Evolutionary conservation across 2,329 filamentous ascomycete genomes (phyloP), one percentile per base, ranked within the genome.

Genomic region (Capronia epimyces): DNA sequence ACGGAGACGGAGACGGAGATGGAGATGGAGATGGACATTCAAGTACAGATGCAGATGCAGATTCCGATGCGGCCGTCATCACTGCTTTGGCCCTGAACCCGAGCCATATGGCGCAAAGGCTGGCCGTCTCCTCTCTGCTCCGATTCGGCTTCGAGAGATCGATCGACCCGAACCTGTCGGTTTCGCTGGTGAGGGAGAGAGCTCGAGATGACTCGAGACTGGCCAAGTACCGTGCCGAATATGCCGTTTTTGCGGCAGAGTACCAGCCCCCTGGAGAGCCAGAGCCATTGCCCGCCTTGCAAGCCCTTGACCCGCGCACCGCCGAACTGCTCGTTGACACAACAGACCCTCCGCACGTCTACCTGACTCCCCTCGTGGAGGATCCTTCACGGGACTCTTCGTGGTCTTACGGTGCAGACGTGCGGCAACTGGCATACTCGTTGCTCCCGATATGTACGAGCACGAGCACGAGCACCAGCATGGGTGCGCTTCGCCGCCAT

Each of bases 361-460:
- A 84, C 63, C 72, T 89, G 1, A 82, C 84, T 0, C 73, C 83
- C 18, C 65, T 89, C 0, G 68, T 82, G 8, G 81, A 84, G 56
- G 76, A 74, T 50, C 75, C 76, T 15, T 62, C 65, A n/a, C 73
- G 75, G 24, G 73, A 74, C 37, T 82, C 75, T 59, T 77, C 78
- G 13, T 83, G 81, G 80, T 71, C 74, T 46, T 69, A 75, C 50
- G 78, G 78, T 48, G 71, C 69, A 21, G 49, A 63, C 6, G 68
- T 80, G 25, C 71, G 81, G 12, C 70, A 70, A 41, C 57, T 83
- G 18, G 79, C 76, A 1, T 84, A 83, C 60, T 76, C 78, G 0
- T 56, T 79, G 6, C 63, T 80, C 24, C 6, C 18, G 34, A 18
- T 18, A 5, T 3, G 13, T 9, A 15, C 34, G 16, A 37, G 20